Base-by-base conservation (phyloP, 1,284 basidiomycete genomes). In the Marasmius fiardii region DNA sequence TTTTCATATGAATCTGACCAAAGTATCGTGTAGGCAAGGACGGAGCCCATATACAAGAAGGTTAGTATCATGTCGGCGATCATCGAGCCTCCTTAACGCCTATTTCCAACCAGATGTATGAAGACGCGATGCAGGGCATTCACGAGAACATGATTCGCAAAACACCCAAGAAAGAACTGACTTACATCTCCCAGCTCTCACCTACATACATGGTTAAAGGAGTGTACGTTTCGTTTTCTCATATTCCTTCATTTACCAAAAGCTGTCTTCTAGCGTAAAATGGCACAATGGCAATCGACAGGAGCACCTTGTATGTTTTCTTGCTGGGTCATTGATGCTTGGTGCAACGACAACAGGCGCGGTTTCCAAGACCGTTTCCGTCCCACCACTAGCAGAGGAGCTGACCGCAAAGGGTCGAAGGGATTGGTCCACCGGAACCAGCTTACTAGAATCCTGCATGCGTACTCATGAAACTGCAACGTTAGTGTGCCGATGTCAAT, bases 351-450 rank as follows among this genome's bases (percentile, higher is more conserved):
- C 83, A 34, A 82, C 83, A 0, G 79, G 79, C 20, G 74, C 76
- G 0, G 56, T 67, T 39, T 61, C 61, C 11, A 60, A 65, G 0
- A 67, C 70, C 4, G 77, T 83, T 7, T 83, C 81, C 1, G 69
- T 84, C 2, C 86, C 85, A 2, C 86, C 86, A 0, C 71, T 70
- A 23, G 62, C 69, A 14, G 65, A 70, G 2, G 76, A 86, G 63
- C 74, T 90, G 2, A 75, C 80, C 0, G 61, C 66, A 24, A 65
- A 68, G 16, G 85, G 85, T n/a, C 72, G 71, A 63, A 78, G 87
- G 43, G 92, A 96, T 68, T 95, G 92, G 86, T 71, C 77, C 28
- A 80, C 89, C 12, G 93, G 93, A 1, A 74, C 82, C 35, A 87
- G 86, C 54, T 75, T 96, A 26, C 77, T 93, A 53, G 81, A 87